Evolutionary conservation across 2,329 filamentous ascomycete genomes (phyloP), one percentile per base, ranked within the genome.

Genomic region (Aspergillus cejpii): DNA sequence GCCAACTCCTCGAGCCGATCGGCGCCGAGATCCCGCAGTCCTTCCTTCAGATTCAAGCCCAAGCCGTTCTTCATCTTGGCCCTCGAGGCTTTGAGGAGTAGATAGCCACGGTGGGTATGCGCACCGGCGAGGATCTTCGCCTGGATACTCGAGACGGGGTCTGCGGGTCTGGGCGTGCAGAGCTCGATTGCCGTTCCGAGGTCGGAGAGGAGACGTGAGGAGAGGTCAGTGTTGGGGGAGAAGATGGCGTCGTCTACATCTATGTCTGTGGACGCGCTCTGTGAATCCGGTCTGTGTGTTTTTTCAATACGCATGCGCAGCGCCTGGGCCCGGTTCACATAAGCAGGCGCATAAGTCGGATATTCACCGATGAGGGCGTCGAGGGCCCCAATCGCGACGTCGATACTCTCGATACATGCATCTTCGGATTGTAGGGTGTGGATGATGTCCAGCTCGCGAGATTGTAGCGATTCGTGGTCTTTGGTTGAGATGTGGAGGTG

Each of bases 291-390:
- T 5, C 29, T 23, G 21, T 12, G 14, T 29, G 33, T 41, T 24
- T 44, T 26, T 29, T 65, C 56, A 11, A 68, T 56, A 1, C 68
- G 56, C 31, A 73, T 52, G 5, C 72, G 64, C 1, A 63, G 46
- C 52, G 68, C 61, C 61, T 80, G 78, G 2, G 78, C 78, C 34
- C 76, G 71, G 50, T 81, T 80, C 39, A 74, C 68, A 44, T 75
- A 74, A 8, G 74, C 74, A 5, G 75, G 73, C 1, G 78, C 74
- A 48, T 80, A 81, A 6, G 60, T 58, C 3, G 74, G 73, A 12
- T 73, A 49, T 8, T 64, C 44, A 0, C 49, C 40, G 39, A 78
- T 67, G 5, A 79, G 62, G 1, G 52, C 50, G 26, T 70, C 63
- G 6, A 80, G 57, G 8, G 65, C 59, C 3, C 55, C 42, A 14